phyloP scores from a whole-genome alignment of 1,284 basidiomycete species.

The Mycena sp. region DNA sequence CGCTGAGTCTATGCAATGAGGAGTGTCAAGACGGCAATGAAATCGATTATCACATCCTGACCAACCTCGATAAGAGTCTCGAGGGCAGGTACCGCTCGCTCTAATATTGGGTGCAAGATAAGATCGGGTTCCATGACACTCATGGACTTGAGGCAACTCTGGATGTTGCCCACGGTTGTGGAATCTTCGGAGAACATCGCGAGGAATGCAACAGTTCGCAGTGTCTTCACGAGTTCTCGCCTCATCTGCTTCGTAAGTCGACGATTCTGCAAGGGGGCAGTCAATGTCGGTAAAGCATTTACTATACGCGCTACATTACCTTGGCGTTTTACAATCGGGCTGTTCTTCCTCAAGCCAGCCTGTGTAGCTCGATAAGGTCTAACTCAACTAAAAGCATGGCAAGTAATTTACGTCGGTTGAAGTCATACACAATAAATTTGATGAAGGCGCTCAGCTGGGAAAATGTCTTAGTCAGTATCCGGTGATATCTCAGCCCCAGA shows the following conservation, averaged over 20 bases:
- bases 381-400: neutral
- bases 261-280: constrained; percentile 56
- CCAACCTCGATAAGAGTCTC: constrained; percentile 86
- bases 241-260: constrained; percentile 85
- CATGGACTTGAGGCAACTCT: constrained; percentile 79
- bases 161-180: constrained; percentile 70
- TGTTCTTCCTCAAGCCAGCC: constrained; percentile 87
- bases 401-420: constrained; percentile 73
- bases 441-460: constrained; percentile 82
- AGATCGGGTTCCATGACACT: constrained; percentile 89
- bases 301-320: constrained; percentile 48
- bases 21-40: constrained; percentile 9
- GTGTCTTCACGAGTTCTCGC: constrained; percentile 84
- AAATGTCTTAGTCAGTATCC: neutral
- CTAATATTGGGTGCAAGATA: constrained; percentile 86
- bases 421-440: constrained; percentile 88
- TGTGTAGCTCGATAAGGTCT: constrained; percentile 37
- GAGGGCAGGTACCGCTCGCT: constrained; percentile 87
- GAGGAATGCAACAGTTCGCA: constrained; percentile 85
- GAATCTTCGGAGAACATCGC: constrained; percentile 91
- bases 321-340: constrained; percentile 85
- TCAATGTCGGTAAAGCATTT: neutral
- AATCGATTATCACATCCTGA: constrained; percentile 9
- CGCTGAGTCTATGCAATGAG: constrained; percentile 71
- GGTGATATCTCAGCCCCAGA: neutral